Base-by-base conservation (phyloP, 306 rosid genomes). In the Medicago arabica region DNA sequence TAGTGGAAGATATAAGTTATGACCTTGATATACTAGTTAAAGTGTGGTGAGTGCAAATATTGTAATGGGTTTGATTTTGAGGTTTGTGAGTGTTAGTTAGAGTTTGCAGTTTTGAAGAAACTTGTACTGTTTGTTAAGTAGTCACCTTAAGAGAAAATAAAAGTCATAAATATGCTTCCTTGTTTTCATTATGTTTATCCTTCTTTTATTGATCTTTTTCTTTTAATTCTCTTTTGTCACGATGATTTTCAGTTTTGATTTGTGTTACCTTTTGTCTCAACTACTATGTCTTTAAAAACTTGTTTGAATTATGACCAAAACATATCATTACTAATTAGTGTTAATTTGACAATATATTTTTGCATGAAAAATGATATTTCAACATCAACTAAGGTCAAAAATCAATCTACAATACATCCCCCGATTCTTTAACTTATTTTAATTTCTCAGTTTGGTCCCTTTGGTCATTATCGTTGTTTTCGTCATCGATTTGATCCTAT, bases 11-110 rank as follows among this genome's bases (percentile, higher is more conserved):
- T 34, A 34, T 71, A 21, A 72, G 54, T 58, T 75, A 83, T 88
- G 77, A 84, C 83, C 80, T 76, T 25, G 16, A 59, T 23, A 59
- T 59, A 12, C 2, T 55, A 23, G 67, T 61, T 53, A 28, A 66
- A 55, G 86, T 83, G 81, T 81, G 85, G 46, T 79, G 88, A 79
- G 88, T 76, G 88, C 57, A 75, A 23, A 39, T 83, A 61, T 31
- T 31, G 84, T 75, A 70, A 43, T 87, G 81, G 77, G 50, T 77
- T 85, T 53, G 78, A 34, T 77, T 84, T 69, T 43, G 63, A 1
- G 69, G 50, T 43, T 73, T 71, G 66, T 75, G 76, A 65, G 82
- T 72, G 76, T 81, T 72, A 34, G 62, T 41, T 44, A 44, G 14
- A 4, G 14, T 44, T 44, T 44, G 15, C 50, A 44, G 50, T 78